Percentiles rank a stretch among this genome's conserved stretches.
Evolutionary conservation across 2,329 filamentous ascomycete species (phyloP).

Genomic region (Hypoxylon sp.): DNA sequence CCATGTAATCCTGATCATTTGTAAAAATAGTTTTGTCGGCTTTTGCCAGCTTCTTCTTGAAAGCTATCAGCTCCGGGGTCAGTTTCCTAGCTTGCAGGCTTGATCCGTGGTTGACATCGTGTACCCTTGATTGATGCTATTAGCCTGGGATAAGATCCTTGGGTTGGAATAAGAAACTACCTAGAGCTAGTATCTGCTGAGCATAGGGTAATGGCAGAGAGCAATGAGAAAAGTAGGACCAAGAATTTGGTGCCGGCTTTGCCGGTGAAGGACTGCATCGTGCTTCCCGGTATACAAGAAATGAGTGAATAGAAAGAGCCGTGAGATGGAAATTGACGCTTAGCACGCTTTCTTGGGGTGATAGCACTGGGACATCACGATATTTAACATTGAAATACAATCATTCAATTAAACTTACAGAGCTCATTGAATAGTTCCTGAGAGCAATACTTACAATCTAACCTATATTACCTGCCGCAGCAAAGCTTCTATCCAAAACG

Average conservation of each 20-base stretch:
- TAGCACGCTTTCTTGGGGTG: not conserved
- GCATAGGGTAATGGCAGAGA: not conserved
- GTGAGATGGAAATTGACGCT: not conserved
- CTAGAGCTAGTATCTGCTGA: not conserved
- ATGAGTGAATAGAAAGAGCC: not conserved
- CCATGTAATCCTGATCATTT: slow-evolving; percentile 1
- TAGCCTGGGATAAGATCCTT: not conserved
- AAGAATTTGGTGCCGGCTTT: not conserved
- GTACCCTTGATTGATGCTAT: not conserved
- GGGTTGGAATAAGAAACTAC: not conserved
- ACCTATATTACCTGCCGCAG: not conserved
- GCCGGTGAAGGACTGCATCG: slow-evolving; percentile 2
- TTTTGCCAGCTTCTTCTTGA: not conserved
- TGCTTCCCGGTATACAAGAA: not conserved
- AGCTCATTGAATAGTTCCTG: not conserved
- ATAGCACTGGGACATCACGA: not conserved
- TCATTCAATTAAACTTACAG: not conserved
- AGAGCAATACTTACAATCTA: not conserved
- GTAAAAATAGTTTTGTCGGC: not conserved
- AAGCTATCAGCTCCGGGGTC: not conserved
- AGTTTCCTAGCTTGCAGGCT: not conserved
- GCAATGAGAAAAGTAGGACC: slow-evolving; percentile 9
- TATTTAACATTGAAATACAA: not conserved
- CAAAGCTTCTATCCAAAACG: not conserved
- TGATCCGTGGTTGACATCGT: not conserved